A percentile compares a stretch with the other conserved stretches of the same genome.
Evolutionary conservation across 148 eudicot genomes (phyloP).

Genomic region (Chenopodium quinoa): DNA sequence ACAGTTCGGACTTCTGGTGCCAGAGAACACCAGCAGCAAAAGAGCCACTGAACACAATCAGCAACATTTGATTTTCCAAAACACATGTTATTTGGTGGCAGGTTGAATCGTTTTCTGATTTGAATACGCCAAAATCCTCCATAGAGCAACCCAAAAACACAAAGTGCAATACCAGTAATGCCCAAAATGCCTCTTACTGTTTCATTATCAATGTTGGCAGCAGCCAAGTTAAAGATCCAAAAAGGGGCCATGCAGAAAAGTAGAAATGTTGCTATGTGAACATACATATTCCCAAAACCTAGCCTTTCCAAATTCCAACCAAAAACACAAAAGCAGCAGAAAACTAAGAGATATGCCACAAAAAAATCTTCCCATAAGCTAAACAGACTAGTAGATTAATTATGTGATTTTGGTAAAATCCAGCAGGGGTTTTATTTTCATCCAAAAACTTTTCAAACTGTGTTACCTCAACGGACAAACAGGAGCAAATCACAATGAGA

Average conservation of each 20-base stretch:
- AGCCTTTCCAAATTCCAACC: slow-evolving; percentile 99
- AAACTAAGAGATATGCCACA: slow-evolving; percentile 70
- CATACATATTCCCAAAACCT: slow-evolving; percentile 94
- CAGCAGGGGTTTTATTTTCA: no score
- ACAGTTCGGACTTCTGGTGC: slow-evolving; percentile 96
- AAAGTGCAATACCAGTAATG: slow-evolving; percentile 65
- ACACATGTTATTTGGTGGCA: slow-evolving; percentile 55
- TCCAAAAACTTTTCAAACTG: no score
- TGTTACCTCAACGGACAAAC: no score
- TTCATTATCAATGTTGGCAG: slow-evolving; percentile 76
- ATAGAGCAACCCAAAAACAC: slow-evolving; percentile 79
- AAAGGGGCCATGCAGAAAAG: slow-evolving; percentile 89
- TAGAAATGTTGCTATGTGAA: slow-evolving; percentile 88
- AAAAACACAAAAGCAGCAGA: slow-evolving; percentile 88
- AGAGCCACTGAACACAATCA: slow-evolving; percentile 81
- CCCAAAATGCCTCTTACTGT: slow-evolving; percentile 57
- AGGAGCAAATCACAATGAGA: no score
- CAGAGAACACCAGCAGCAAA: slow-evolving; percentile 93
- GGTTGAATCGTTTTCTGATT: slow-evolving; percentile 80
- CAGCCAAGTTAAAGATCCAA: slow-evolving; percentile 86
- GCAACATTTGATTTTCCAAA: slow-evolving; percentile 62
- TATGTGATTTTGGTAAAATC: no score
- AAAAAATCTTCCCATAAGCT: slow-evolving; percentile 81
- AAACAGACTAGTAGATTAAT: slow-evolving; percentile 36
- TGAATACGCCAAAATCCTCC: slow-evolving; percentile 97